Evolutionary conservation across 352 stramenopile genomes (phyloP), one percentile per base, ranked within the genome.

Genomic region (Pythium periplocum): DNA sequence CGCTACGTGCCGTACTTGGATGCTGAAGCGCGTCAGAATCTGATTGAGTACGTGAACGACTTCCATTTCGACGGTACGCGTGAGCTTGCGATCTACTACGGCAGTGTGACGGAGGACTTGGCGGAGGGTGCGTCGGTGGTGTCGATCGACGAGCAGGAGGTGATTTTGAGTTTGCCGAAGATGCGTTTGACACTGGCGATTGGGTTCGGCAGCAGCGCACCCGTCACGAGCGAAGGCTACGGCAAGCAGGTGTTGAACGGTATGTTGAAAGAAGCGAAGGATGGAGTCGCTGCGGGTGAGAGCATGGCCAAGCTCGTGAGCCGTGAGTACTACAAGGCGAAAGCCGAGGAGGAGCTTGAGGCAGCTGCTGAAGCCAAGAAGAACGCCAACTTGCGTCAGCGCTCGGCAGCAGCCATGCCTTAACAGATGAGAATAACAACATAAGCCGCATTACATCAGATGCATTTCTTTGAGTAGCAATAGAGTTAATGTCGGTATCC

Each of bases 171-270:
- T 26, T 61, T 93, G 6, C 83, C 83, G 17, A 90, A 90, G 65
- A 75, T 93, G 64, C 89, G 88, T 67, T 58, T 93, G 53, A 93
- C 83, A 53, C 72, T 93, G 7, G 83, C 77, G 4, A 78, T 93
- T 33, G 83, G 83, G n/a, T 93, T 93, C 52, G 83, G 80, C 34
- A 80, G 67, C 59, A 91, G 78, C 36, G 78, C 75, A 0, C 83
- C 83, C 1, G 69, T 93, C 8, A 79, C 83, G 4, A 78, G 69
- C 43, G 83, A 91, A 48, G 80, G 83, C 0, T 91, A 91, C 49
- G 81, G 80, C 4, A 69, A 69, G 10, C 67, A 78, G 12, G 83
- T 93, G 43, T 61, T 93, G 30, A 69, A 76, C 47, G 60, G 61
- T 26, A 93, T 93, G 83, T 47, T 89, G 17, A 55, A 69, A 17